Evolutionary conservation across 305 asterid genomes (phyloP), one percentile per base, ranked within the genome.

Genomic region (Fraxinus velutina): DNA sequence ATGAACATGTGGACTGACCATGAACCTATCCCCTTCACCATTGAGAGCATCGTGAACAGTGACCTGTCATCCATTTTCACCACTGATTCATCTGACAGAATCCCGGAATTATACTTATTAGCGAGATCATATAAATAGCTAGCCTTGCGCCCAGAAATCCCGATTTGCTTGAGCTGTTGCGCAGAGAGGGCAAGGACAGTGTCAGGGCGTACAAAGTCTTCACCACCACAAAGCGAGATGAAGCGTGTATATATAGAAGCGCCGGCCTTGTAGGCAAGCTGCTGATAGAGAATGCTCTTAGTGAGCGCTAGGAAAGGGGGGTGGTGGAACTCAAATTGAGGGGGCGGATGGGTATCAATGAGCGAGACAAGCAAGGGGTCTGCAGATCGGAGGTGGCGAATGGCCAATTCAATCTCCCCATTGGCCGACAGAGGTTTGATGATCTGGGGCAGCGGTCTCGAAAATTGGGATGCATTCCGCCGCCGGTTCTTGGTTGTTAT

Each of bases 1-100:
- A 96, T 96, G 79, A 96, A 96, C 99, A 96, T 96, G 75, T 96
- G 98, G 32, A 96, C 99, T 6, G 98, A 94, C 99, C 99, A 96
- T 0, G 98, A 90, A 39, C 99, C 99, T 62, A 96, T 96, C 34
- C 99, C 99, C 84, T 96, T 96, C 80, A 96, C 99, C 98, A 94
- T 96, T 0, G 97, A 91, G 10, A 96, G 93, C 98, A 94, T 93
- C 0, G 97, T 92, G 87, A 92, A 94, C 87, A 96, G 80, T 6
- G 97, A 92, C 87, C 92, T 92, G 76, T 96, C 99, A 44, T 96
- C 99, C 99, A 96, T 94, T 84, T 91, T 93, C 72, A 96, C 95
- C 33, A 96, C 93, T 1, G 87, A 80, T 0, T 93, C 96, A 82
- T 96, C 99, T 0, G 97, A 94, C 55, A 96, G 80, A 70, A 94